These are phyloP conservation scores for Suhomyces bolitotheri DNA, from an alignment of 1,139 yeast genomes.

Conservation along the genomic window DNA sequence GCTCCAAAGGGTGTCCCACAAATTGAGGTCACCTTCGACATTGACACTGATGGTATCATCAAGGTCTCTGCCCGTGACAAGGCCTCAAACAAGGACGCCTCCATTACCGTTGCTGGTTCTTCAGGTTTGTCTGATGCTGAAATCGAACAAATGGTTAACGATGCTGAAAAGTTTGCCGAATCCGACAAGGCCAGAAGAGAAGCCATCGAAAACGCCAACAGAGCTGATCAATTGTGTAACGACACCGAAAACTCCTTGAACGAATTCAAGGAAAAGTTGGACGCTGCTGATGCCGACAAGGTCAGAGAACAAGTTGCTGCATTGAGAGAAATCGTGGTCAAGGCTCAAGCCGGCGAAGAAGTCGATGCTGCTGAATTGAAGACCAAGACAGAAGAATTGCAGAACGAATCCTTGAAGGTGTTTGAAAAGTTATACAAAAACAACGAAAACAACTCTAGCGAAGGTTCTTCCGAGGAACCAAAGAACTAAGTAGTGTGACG, in stretches of 20 bases:
- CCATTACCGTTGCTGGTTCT: conserved; percentile 98
- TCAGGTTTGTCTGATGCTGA: conserved; percentile 96
- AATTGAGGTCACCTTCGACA: conserved; percentile 96
- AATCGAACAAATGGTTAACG: conserved; percentile 97
- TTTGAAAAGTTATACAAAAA: conserved; percentile 97
- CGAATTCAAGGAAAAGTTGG: conserved; percentile 93
- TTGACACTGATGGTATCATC: conserved; percentile 98
- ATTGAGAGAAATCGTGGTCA: conserved; percentile 87
- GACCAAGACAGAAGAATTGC: conserved; percentile 92
- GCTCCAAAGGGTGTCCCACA: conserved; percentile 99
- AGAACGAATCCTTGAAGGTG: conserved; percentile 86
- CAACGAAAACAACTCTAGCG: conserved; percentile 34
- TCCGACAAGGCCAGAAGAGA: conserved; percentile 94
- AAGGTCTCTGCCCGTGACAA: conserved; percentile 98
- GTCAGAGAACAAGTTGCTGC: conserved; percentile 74
- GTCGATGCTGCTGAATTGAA: conserved; percentile 83
- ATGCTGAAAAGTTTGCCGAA: conserved; percentile 97
- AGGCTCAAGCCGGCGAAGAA: conserved; percentile 91
- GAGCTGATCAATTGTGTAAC: conserved; percentile 94
- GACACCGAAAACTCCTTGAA: conserved; percentile 93
- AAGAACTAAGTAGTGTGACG: conserved; percentile 35
- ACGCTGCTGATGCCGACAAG: conserved; percentile 83
- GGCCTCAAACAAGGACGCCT: conserved; percentile 97
- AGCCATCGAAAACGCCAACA: conserved; percentile 93
- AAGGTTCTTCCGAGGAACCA: conserved; percentile 37